phyloP scores from a whole-genome alignment of 2,329 filamentous ascomycete genomes.

The Cercospora citrullina region DNA sequence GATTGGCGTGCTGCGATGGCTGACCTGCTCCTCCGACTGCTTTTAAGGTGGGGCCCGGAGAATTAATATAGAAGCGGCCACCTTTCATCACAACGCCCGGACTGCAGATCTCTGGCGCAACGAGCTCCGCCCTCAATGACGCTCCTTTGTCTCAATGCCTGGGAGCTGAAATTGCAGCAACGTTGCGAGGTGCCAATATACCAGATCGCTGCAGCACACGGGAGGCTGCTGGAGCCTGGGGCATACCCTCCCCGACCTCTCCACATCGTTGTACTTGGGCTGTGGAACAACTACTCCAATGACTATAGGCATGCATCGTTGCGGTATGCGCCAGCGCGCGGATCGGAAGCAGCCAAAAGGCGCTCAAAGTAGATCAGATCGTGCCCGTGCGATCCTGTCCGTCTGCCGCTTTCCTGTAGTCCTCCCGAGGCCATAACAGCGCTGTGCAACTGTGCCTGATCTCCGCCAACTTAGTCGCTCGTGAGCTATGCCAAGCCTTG shows the following conservation, averaged over 20 bases:
- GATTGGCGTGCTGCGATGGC: not conserved
- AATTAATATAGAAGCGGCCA: slow-evolving; percentile 5
- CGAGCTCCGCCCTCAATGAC: not conserved
- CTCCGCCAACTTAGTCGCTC: not conserved
- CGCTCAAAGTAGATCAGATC: not conserved
- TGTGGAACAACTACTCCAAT: not conserved
- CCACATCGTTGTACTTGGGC: not conserved
- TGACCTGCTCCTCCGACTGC: not conserved
- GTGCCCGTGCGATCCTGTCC: not conserved
- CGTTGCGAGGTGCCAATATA: not conserved
- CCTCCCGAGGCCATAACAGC: not conserved
- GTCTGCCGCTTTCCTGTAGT: not conserved
- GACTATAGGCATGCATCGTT: not conserved
- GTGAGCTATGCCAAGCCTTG: not conserved
- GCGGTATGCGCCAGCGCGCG: not conserved
- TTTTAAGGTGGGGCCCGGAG: not conserved
- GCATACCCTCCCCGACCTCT: not conserved
- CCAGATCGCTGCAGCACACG: not conserved
- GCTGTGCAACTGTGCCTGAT: not conserved
- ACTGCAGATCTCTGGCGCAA: slow-evolving; percentile 10
- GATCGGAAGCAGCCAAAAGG: not conserved
- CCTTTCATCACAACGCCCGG: slow-evolving; percentile 5
- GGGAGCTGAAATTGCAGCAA: not conserved
- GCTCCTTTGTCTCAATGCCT: not conserved
- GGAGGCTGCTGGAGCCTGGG: not conserved